Evolutionary conservation across 179 eudicot species (phyloP).

Genomic region (Gypsophila paniculata): DNA sequence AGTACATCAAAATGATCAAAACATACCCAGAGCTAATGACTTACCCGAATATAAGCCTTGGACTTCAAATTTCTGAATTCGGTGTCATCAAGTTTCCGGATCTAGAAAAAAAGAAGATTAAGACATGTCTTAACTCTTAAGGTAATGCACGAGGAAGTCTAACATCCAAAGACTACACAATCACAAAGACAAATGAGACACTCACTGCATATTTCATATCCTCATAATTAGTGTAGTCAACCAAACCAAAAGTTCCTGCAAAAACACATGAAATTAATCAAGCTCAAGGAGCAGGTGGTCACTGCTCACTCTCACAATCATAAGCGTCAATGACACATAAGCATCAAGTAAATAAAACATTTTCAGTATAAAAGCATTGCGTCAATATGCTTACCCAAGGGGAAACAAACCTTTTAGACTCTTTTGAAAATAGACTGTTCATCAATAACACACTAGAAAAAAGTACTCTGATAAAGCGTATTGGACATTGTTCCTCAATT

Average conservation of each 20-base stretch:
- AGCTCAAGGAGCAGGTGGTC: not conserved
- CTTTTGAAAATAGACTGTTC: too few species aligned
- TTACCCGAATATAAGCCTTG: constrained; percentile 72
- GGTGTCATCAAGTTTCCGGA: constrained; percentile 91
- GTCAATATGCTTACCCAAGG: too few species aligned
- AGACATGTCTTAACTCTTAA: not conserved
- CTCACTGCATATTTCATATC: constrained; percentile 99
- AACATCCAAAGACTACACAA: not conserved
- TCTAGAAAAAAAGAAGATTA: constrained; percentile 35
- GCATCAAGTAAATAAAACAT: too few species aligned
- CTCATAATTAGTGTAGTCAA: constrained; percentile 85
- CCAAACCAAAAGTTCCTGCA: constrained; percentile 92
- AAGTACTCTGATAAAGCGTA: too few species aligned
- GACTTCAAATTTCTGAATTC: constrained; percentile 96
- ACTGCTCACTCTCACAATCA: too few species aligned
- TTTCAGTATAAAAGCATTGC: too few species aligned
- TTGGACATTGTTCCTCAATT: not conserved
- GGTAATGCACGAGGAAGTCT: constrained; percentile 2
- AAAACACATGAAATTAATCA: not conserved
- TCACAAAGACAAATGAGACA: constrained; percentile 8
- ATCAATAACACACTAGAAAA: too few species aligned
- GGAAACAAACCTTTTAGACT: too few species aligned
- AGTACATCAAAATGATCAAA: not conserved
- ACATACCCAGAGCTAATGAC: constrained; percentile 14
- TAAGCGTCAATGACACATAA: too few species aligned